phyloP scores from a whole-genome alignment of 83 land plant genomes.

The Isoetes engelmannii region DNA sequence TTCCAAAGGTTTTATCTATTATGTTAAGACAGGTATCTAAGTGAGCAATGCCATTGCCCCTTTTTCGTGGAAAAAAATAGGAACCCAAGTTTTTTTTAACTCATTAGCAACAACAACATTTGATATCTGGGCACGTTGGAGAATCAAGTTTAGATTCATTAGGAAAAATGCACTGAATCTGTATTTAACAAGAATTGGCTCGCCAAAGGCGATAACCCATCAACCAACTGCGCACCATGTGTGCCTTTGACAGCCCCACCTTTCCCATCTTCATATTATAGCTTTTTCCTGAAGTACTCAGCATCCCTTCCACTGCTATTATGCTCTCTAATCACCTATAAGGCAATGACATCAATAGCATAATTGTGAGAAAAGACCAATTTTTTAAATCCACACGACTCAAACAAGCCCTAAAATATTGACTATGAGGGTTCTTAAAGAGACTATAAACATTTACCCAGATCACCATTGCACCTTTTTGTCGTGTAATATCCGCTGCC shows the following conservation, averaged over 20 bases:
- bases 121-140: constrained; percentile 46
- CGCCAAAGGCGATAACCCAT: constrained; percentile 60
- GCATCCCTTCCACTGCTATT: constrained; percentile 84
- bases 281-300: constrained; percentile 62
- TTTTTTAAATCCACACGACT: not conserved
- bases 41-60: not conserved
- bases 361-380: not conserved
- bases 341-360: not conserved
- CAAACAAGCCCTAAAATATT: not conserved
- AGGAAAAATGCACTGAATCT: constrained; percentile 88
- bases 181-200: constrained; percentile 68
- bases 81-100: not conserved
- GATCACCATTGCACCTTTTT: constrained; percentile 41
- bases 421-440: not conserved
- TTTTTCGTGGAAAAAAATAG: not conserved
- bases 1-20: too few relatives aligned
- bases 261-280: constrained; percentile 49
- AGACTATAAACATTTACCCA: constrained; percentile 34
- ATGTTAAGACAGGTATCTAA: too few relatives aligned
- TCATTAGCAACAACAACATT: constrained; percentile 56
- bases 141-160: constrained; percentile 73
- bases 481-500: constrained; percentile 40
- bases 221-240: constrained; percentile 69
- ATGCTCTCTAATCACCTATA: constrained; percentile 84
- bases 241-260: constrained; percentile 65